These are phyloP conservation scores for Kodamaea suecica DNA, from an alignment of 1,139 yeast genomes.

Conservation along the genomic window DNA sequence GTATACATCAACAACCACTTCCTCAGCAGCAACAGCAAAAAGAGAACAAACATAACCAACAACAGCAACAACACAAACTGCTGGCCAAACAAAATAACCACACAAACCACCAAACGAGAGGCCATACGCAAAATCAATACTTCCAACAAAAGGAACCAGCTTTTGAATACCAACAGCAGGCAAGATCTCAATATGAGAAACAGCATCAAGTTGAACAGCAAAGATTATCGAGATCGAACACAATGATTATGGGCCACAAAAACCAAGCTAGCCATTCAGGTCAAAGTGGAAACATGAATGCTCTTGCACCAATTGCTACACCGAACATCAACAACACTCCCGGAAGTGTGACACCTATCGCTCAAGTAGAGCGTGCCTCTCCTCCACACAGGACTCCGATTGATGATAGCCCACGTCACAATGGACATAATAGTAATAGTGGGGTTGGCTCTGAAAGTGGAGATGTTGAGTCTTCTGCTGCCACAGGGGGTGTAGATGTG, in stretches of 20 bases:
- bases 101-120: slow-evolving; percentile 7
- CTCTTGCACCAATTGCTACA: slow-evolving; percentile 7
- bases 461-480: slow-evolving; percentile 3
- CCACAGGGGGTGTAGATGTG: background rate
- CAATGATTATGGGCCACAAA: slow-evolving; percentile 7
- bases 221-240: slow-evolving; percentile 4
- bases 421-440: too few species aligned
- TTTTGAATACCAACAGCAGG: slow-evolving; percentile 27
- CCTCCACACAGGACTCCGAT: slow-evolving; percentile 8
- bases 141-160: slow-evolving; percentile 8
- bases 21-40: slow-evolving; percentile 13
- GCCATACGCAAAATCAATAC: slow-evolving; percentile 3
- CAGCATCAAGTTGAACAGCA: slow-evolving; percentile 19
- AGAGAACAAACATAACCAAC: slow-evolving; percentile 9
- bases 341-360: slow-evolving; percentile 4
- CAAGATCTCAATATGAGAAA: slow-evolving; percentile 27
- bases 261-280: slow-evolving; percentile 8
- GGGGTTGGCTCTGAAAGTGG: slow-evolving; percentile 1
- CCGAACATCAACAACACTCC: slow-evolving; percentile 4
- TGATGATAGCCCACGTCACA: slow-evolving; percentile 7
- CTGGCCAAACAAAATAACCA: slow-evolving; percentile 2
- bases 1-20: background rate
- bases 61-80: slow-evolving; percentile 8
- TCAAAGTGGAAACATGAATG: slow-evolving; percentile 3
- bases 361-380: slow-evolving; percentile 6